Conservation (phyloP, 2,329 filamentous ascomycete species). For the Fusarium sp. region DNA sequence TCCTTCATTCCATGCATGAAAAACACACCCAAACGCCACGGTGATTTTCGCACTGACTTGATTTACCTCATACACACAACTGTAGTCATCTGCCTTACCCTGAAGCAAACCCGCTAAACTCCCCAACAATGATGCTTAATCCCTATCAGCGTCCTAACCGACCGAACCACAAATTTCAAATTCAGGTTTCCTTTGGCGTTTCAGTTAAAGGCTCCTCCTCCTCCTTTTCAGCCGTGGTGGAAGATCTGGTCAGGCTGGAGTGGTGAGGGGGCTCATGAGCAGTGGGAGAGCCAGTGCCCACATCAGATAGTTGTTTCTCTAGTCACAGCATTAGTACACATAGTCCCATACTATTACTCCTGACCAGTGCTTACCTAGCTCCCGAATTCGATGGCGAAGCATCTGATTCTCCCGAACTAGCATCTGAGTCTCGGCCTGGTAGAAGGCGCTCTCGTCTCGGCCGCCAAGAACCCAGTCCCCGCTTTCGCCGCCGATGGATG, state of each 20-base stretch:
- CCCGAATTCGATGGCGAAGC: slow-evolving; percentile 79
- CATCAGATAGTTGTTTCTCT: slow-evolving; percentile 67
- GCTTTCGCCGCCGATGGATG: slow-evolving; percentile 69
- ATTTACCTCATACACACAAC: not conserved
- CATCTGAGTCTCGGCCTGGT: slow-evolving; percentile 85
- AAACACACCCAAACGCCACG: slow-evolving; percentile 25
- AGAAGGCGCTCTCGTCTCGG: slow-evolving; percentile 81
- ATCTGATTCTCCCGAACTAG: slow-evolving; percentile 85
- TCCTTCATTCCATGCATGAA: not conserved
- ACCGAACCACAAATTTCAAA: not conserved
- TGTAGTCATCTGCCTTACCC: not conserved
- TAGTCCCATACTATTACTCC: not conserved
- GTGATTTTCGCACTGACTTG: slow-evolving; percentile 3
- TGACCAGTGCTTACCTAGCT: slow-evolving; percentile 71
- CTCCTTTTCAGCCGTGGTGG: slow-evolving; percentile 58
- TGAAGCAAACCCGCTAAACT: slow-evolving; percentile 24
- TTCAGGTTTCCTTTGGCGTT: slow-evolving; percentile 31
- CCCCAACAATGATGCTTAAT: slow-evolving; percentile 18
- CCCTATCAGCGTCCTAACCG: not conserved
- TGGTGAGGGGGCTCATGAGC: slow-evolving; percentile 61
- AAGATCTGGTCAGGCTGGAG: slow-evolving; percentile 62
- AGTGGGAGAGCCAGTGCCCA: slow-evolving; percentile 45
- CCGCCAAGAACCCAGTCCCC: slow-evolving; percentile 73
- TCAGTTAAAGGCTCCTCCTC: slow-evolving; percentile 28
- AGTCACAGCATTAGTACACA: slow-evolving; percentile 20